phyloP scores from a whole-genome alignment of 176 grass and related monocot genomes.

The Carex cristatella region DNA sequence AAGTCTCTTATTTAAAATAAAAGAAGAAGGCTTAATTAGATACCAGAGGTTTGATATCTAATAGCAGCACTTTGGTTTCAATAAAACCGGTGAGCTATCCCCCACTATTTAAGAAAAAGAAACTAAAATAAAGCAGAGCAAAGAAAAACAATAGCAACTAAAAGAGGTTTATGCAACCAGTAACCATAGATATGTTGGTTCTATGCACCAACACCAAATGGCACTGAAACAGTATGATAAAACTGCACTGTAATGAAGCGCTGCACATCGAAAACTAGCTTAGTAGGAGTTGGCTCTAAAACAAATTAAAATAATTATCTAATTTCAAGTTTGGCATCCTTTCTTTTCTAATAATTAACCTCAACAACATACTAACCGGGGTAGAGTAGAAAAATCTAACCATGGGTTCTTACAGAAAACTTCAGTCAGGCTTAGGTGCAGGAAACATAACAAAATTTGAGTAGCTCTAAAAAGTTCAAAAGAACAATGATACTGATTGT shows the following conservation, averaged over 20 bases:
- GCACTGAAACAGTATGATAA: neutral
- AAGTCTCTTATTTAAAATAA: neutral
- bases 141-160: neutral
- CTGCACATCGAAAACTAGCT: neutral
- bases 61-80: too few relatives aligned
- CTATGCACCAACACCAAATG: neutral
- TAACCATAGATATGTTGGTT: neutral
- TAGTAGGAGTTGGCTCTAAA: neutral
- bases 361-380: neutral
- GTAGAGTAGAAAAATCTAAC: neutral
- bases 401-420: neutral
- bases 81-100: too few relatives aligned
- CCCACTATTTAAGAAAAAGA: too few relatives aligned
- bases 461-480: conserved; percentile 2
- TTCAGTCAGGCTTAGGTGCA: neutral
- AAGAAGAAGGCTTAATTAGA: neutral
- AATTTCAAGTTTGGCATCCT: neutral
- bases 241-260: neutral
- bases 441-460: neutral
- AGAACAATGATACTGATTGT: neutral
- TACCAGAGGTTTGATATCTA: too few relatives aligned
- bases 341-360: neutral
- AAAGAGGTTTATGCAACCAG: neutral
- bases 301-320: neutral
- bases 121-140: neutral